Evolutionary conservation across 257 asterid species (phyloP).

Genomic region (Agastache rugosa): DNA sequence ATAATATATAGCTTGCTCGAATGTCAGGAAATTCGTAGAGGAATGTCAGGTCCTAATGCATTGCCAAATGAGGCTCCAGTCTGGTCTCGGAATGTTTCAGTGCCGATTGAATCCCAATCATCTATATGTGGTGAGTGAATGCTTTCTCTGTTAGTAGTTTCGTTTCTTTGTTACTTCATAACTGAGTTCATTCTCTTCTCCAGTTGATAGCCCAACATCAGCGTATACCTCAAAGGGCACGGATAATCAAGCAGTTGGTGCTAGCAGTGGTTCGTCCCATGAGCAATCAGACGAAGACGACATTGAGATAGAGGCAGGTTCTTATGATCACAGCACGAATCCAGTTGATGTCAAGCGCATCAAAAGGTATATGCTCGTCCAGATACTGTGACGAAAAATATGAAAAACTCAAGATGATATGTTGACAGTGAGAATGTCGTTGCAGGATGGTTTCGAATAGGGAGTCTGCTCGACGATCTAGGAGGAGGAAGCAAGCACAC

Average conservation of each 20-base stretch:
- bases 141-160: neutral
- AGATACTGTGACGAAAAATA: neutral
- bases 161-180: neutral
- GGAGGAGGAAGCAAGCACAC: slow-evolving; percentile 83
- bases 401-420: neutral
- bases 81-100: slow-evolving; percentile 52
- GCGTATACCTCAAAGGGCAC: slow-evolving; percentile 51
- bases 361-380: slow-evolving; percentile 51
- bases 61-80: slow-evolving; percentile 38
- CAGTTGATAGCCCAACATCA: slow-evolving; percentile 76
- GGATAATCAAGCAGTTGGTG: slow-evolving; percentile 50
- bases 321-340: slow-evolving; percentile 67
- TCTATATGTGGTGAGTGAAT: slow-evolving; percentile 69
- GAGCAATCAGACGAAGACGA: slow-evolving; percentile 85
- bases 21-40: slow-evolving; percentile 54
- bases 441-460: slow-evolving; percentile 82
- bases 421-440: slow-evolving; percentile 18
- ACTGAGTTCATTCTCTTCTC: slow-evolving; percentile 16
- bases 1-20: slow-evolving; percentile 23
- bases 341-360: slow-evolving; percentile 56
- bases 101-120: slow-evolving; percentile 67
- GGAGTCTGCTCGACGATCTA: slow-evolving; percentile 89
- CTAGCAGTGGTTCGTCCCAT: slow-evolving; percentile 73
- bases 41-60: slow-evolving; percentile 40
- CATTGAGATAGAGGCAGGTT: slow-evolving; percentile 66